Conservation (phyloP, 345 rosid species). For the Populus davidiana region DNA sequence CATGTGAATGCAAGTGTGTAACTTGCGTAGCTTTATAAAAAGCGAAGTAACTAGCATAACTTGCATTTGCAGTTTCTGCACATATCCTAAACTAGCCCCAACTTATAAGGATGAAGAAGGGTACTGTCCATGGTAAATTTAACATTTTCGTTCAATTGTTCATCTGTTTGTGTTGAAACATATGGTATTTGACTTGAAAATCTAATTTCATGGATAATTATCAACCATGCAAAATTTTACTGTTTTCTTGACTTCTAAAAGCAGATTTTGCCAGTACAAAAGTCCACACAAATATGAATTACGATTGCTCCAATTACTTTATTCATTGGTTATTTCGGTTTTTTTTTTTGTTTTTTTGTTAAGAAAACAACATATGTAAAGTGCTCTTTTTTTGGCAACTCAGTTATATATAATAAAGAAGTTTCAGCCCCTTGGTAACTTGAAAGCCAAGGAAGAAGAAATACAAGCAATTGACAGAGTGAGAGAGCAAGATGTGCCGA, state of each 20-base stretch:
- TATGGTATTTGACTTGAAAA: background rate
- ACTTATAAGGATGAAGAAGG: background rate
- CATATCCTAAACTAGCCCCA: background rate
- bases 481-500: background rate
- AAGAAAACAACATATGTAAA: too few relatives aligned
- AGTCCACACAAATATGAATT: background rate
- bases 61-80: background rate
- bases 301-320: too few relatives aligned
- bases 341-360: too few relatives aligned
- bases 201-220: background rate
- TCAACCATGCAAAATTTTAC: background rate
- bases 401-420: too few relatives aligned
- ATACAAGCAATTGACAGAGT: too few relatives aligned
- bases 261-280: background rate
- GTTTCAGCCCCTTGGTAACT: too few relatives aligned
- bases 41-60: background rate
- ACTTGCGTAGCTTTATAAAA: background rate
- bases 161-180: background rate
- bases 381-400: too few relatives aligned
- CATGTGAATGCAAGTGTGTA: background rate
- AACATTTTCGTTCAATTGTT: background rate
- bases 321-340: too few relatives aligned
- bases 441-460: too few relatives aligned
- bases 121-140: background rate
- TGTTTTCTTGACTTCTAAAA: conserved; percentile 1